Percentiles rank a stretch among this genome's conserved stretches.
phyloP scores from a whole-genome alignment of 768 basidiomycete genomes.

The Russula abietina region DNA sequence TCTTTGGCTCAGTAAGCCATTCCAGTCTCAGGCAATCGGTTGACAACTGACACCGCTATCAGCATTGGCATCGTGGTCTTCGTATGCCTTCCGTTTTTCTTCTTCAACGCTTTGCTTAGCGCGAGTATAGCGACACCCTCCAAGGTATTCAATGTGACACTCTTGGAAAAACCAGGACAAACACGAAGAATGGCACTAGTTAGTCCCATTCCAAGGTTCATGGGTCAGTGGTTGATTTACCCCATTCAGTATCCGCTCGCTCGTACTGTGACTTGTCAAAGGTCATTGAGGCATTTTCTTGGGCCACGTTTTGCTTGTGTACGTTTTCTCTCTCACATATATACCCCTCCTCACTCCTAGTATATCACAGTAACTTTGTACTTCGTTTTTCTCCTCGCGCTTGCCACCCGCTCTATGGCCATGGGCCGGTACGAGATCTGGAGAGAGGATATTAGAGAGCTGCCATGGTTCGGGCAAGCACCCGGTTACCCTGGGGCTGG shows the following conservation, averaged over 20 bases:
- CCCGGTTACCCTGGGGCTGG: constrained; percentile 22
- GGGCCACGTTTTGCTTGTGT: constrained; percentile 22
- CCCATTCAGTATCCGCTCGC: constrained; percentile 19
- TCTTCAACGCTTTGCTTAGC: neutral
- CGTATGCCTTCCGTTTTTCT: constrained; percentile 8
- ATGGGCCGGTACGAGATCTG: constrained; percentile 23
- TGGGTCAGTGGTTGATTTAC: neutral
- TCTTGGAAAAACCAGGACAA: constrained; percentile 9
- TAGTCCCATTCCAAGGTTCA: neutral
- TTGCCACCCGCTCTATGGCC: constrained; percentile 18
- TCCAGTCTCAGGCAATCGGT: neutral
- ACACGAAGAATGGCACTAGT: constrained; percentile 23
- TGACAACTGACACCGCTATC: neutral
- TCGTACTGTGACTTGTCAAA: constrained; percentile 25
- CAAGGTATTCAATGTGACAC: constrained; percentile 21
- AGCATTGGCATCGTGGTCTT: constrained; percentile 24
- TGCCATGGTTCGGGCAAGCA: constrained; percentile 25
- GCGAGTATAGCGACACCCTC: constrained; percentile 13
- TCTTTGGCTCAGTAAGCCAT: constrained; percentile 24
- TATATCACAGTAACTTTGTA: constrained; percentile 18
- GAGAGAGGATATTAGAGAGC: constrained; percentile 19
- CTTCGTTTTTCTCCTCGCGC: constrained; percentile 18
- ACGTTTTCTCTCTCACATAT: constrained; percentile 2
- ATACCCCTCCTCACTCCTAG: neutral
- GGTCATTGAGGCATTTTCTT: constrained; percentile 24